Base-by-base conservation (phyloP, 257 asterid species). In the Anisodus tanguticus region DNA sequence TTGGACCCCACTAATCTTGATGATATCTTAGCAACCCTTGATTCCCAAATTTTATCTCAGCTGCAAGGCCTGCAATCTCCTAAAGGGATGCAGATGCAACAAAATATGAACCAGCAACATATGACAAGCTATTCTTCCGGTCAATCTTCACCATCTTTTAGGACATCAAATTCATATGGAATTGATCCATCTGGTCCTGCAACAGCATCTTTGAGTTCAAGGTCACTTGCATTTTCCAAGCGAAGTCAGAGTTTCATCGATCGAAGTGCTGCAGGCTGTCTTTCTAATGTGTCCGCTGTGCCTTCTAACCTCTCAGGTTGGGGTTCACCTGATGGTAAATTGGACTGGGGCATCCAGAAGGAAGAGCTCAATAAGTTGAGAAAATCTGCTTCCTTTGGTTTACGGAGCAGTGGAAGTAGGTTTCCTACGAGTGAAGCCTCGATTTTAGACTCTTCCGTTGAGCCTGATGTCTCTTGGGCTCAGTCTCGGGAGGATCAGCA, bases 291-390 rank as follows among this genome's bases (percentile, higher is more conserved):
- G 17, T 39, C 84, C 7, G 58, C 76, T 16, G 35, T 66, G 79
- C 85, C 81, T 31, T 81, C 89, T 8, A 17, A 84, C 84, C 80
- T 84, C 11, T 82, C 91, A 16, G 86, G 82, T 12, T 89, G 91
- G 91, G 78, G 91, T 47, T 89, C 91, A 16, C 91, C 91, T 72
- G 87, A 83, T 83, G 91, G 91, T n/a, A 89, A 86, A 79, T 58
- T 87, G 77, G 88, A 87, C 37, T 89, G 91, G 91, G 91, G 91
- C 26, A 84, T 87, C 55, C 90, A 87, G 84, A 84, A 86, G 58
- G 90, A 89, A 17, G 91, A 89, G 51, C 86, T 89, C 51, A 84
- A 53, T 87, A 89, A 89, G 85, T 67, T 89, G 60, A 85, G 91
- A 81, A 89, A 87, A 84, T 89, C 91, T 55, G 88, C 91, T 82